Evolutionary conservation across 2,329 filamentous ascomycete genomes (phyloP), one percentile per base, ranked within the genome.

Genomic region (Paecilomyces dactylethromorphus): DNA sequence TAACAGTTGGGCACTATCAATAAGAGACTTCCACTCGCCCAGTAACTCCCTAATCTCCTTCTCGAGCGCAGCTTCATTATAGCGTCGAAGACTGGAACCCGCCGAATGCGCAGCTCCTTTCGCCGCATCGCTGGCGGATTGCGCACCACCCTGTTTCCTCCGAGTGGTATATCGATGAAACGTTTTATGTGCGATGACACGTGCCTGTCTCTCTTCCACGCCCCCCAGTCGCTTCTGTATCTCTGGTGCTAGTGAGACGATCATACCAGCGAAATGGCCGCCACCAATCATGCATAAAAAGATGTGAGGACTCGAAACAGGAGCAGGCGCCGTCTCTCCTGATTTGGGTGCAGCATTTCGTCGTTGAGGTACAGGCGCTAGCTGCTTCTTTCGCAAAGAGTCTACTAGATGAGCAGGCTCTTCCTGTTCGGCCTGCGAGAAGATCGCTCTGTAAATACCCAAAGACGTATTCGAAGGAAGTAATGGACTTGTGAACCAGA

Each of bases 251-350:
- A 97, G 82, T 0, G 92, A 92, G 11, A 99, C 90, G 11, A 97
- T 82, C 92, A 97, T 97, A 55, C 90, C 94, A 0, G 94, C 94
- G 70, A 99, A 99, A 72, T 99, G 94, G 0, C 94, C 94, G 60
- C 94, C 94, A 24, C 94, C 94, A 55, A 99, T 96, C 94, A 99
- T 99, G 75, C 92, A 97, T 54, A 99, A 83, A 71, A 99, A 97
- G 55, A 96, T 86, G 71, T 97, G 92, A 1, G 92, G 91, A 7
- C 88, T 87, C 24, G 86, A 59, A 21, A 65, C 39, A 39, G 81
- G 76, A 1, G 82, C 78, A 61, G 52, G 7, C 53, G 49, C 18
- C 50, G 57, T 13, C 18, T 83, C 62, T n/a, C 62, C 61, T 24
- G 64, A 74, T 22, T 76, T 66, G 2, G 72, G 66, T 18, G 67